Percentiles rank a stretch among this genome's conserved stretches.
These are phyloP conservation scores for Lipomyces spencermartinsiae DNA, from an alignment of 805 yeast species.

Conservation along the genomic window DNA sequence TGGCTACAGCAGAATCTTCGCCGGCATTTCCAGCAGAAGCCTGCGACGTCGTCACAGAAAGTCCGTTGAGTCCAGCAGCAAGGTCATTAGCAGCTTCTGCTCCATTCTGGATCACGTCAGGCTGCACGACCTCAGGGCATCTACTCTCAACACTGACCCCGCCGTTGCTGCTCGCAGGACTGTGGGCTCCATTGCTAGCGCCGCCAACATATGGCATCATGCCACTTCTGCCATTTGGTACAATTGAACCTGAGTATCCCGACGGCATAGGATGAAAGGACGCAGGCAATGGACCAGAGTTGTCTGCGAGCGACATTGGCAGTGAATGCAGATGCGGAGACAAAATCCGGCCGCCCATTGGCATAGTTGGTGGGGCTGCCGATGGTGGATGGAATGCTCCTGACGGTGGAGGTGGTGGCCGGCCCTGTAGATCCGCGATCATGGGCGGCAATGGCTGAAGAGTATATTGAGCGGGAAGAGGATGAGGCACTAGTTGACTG, in stretches of 20 bases:
- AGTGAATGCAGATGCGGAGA: slow-evolving; percentile 3
- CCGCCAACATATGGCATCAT: not conserved
- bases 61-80: slow-evolving; percentile 11
- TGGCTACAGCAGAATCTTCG: not conserved
- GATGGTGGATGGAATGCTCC: slow-evolving; percentile 3
- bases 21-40: not conserved
- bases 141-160: not conserved
- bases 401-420: not conserved
- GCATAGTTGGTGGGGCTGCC: not conserved
- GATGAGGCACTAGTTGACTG: not conserved
- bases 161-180: slow-evolving; percentile 4
- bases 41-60: slow-evolving; percentile 1
- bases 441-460: slow-evolving; percentile 13
- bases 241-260: not conserved
- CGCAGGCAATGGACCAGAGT: not conserved
- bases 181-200: not conserved
- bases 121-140: not conserved
- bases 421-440: slow-evolving; percentile 9
- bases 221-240: slow-evolving; percentile 9
- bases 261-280: slow-evolving; percentile 8
- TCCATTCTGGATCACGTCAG: not conserved
- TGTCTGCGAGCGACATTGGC: not conserved
- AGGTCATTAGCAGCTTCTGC: not conserved
- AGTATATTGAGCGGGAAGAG: slow-evolving; percentile 1
- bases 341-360: slow-evolving; percentile 6